These are phyloP conservation scores for Camellia lanceoleosa DNA, from an alignment of 148 eudicot species.

Conservation along the genomic window DNA sequence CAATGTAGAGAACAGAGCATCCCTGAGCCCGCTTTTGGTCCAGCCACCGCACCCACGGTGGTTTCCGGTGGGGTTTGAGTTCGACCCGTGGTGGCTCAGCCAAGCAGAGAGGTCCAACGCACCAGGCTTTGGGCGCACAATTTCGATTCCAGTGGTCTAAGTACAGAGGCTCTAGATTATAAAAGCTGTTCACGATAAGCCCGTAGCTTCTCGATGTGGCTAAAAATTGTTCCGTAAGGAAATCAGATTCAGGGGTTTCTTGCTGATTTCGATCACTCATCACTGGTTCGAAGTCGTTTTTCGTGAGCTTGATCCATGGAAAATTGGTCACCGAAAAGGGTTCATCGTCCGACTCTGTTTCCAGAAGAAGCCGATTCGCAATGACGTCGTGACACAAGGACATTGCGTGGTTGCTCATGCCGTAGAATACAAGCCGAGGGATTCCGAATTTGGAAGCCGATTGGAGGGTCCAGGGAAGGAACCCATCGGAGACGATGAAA, in stretches of 20 bases:
- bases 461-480: constrained; percentile 56
- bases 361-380: neutral
- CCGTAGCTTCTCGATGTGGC: constrained; percentile 39
- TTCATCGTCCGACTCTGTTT: constrained; percentile 35
- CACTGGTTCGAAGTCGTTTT: constrained; percentile 37
- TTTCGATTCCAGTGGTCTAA: constrained; percentile 32
- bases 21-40: constrained; percentile 33
- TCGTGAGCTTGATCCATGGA: constrained; percentile 49
- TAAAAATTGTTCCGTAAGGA: constrained; percentile 12
- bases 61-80: constrained; percentile 8
- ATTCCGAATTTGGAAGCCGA: constrained; percentile 43
- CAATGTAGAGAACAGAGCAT: constrained; percentile 45
- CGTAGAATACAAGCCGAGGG: constrained; percentile 39
- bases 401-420: constrained; percentile 40
- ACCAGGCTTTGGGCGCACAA: constrained; percentile 35
- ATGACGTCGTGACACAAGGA: neutral
- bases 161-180: constrained; percentile 46
- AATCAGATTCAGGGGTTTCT: constrained; percentile 37
- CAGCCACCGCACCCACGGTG: constrained; percentile 51
- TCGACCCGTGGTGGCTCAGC: constrained; percentile 17
- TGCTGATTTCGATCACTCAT: constrained; percentile 25
- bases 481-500: constrained; percentile 52
- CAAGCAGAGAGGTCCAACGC: constrained; percentile 60
- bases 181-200: constrained; percentile 43
- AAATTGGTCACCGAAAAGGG: constrained; percentile 31